These are phyloP conservation scores for Oehlia diaphana DNA, from an alignment of 192 early-diverging fungal genomes.

Conservation along the genomic window DNA sequence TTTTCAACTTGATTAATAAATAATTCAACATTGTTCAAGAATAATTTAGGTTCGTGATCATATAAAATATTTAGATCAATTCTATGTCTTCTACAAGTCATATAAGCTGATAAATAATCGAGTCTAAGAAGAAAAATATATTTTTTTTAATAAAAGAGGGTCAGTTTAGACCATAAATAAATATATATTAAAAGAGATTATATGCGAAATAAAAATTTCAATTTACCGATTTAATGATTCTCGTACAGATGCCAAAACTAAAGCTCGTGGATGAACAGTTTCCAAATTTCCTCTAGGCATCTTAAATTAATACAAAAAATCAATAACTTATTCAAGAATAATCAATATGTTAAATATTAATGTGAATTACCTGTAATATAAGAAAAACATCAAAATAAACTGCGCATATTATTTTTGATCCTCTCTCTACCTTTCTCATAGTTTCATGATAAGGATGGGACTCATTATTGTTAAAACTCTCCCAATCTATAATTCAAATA, in stretches of 20 bases:
- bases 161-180: too few species aligned
- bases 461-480: conserved; percentile 47
- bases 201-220: neutral
- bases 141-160: too few species aligned
- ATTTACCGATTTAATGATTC: conserved; percentile 53
- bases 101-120: conserved; percentile 80
- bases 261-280: conserved; percentile 85
- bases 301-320: conserved; percentile 36
- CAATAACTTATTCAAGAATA: neutral
- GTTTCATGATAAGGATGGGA: conserved; percentile 62
- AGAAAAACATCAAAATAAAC: conserved; percentile 66
- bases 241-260: conserved; percentile 77
- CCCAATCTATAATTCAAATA: conserved; percentile 27
- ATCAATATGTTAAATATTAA: neutral
- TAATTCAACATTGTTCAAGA: conserved; percentile 63
- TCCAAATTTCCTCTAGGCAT: conserved; percentile 99
- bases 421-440: conserved; percentile 85
- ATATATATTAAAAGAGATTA: too few species aligned
- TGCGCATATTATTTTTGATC: conserved; percentile 81
- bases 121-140: conserved; percentile 26
- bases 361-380: conserved; percentile 59
- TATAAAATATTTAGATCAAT: conserved; percentile 93
- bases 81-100: conserved; percentile 82
- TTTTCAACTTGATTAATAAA: conserved; percentile 80
- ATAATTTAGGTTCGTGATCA: conserved; percentile 72